These are phyloP conservation scores for Choiromyces venosus DNA, from an alignment of 495 filamentous ascomycete species.

Conservation along the genomic window DNA sequence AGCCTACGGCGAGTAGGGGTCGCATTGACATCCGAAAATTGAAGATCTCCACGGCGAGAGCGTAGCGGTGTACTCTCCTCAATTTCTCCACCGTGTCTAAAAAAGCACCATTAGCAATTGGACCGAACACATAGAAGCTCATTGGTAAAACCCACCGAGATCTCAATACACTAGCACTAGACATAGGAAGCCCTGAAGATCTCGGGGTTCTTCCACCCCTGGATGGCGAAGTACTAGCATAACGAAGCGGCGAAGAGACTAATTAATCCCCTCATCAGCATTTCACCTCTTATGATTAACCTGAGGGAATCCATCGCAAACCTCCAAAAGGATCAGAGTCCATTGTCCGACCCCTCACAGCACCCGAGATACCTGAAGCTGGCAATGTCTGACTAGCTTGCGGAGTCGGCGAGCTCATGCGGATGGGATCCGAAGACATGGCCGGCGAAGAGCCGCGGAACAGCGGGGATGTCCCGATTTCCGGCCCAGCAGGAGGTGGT, in stretches of 20 bases:
- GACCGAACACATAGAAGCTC: not conserved
- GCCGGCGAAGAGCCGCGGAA: slow-evolving; percentile 35
- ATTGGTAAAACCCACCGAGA: slow-evolving; percentile 3
- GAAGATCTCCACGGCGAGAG: slow-evolving; percentile 41
- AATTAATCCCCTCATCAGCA: not conserved
- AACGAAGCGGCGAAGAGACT: slow-evolving; percentile 41
- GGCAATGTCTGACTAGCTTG: slow-evolving; percentile 15
- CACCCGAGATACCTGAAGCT: slow-evolving; percentile 19
- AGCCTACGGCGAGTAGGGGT: slow-evolving; percentile 39
- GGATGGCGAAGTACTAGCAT: slow-evolving; percentile 39
- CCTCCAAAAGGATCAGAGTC: slow-evolving; percentile 32
- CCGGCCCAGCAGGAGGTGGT: slow-evolving; percentile 16
- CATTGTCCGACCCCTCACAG: slow-evolving; percentile 24
- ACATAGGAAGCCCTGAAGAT: slow-evolving; percentile 30
- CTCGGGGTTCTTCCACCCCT: slow-evolving; percentile 27
- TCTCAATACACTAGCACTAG: slow-evolving; percentile 30
- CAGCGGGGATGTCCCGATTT: slow-evolving; percentile 23
- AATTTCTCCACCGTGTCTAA: slow-evolving; percentile 2
- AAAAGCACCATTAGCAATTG: not conserved
- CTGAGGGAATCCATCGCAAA: not conserved
- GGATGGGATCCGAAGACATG: slow-evolving; percentile 31
- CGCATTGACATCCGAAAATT: slow-evolving; percentile 36
- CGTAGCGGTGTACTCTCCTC: slow-evolving; percentile 29
- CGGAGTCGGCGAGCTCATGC: slow-evolving; percentile 30
- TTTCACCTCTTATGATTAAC: not conserved